Evolutionary conservation across 1,284 basidiomycete species (phyloP), one percentile per base, ranked within the genome.

Genomic region (Ustilago tritici): DNA sequence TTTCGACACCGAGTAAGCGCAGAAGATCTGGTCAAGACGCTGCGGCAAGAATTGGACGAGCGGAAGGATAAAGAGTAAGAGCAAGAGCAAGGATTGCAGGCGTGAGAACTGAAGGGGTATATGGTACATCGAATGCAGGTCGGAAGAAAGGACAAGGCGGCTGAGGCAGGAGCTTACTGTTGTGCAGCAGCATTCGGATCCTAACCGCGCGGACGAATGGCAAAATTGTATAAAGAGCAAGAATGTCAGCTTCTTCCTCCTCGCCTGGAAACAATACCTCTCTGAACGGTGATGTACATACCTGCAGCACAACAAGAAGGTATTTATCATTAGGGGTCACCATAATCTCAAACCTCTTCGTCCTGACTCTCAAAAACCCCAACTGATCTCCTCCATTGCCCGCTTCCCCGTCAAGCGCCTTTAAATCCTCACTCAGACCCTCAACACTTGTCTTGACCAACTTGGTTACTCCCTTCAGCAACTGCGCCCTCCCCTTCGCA

Each of bases 291-390:
- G 0, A 28, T 28, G 23, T 28, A 28, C 23, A 28, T 28, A 78
- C 81, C 73, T 85, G 84, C 41, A 85, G 46, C 0, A 85, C 84
- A 8, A 85, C 83, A 17, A 85, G 58, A 0, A 85, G 64, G 36
- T 84, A 85, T 68, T 83, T 84, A 55, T 84, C 70, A 56, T 80
- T 83, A 17, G 84, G 84, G 32, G 82, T 79, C 47, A 85, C 78
- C 58, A 85, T 81, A 59, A 85, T 80, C 50, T 85, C 84, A 67
- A 82, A 83, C 55, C 76, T 77, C 35, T 73, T 79, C 23, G 81
- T 85, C 19, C 84, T 70, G 28, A 85, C 68, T 11, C 84, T 66
- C 19, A 85, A 17, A 11, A 85, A 81, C 2, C 78, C 68, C 0
- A 85, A 49, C 35, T 82, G 23, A 28, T 28, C 23, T 28, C 3